Percentiles rank a stretch among this genome's conserved stretches.
These are phyloP conservation scores for Aspergillus baeticus DNA, from an alignment of 495 filamentous ascomycete species.

Conservation along the genomic window DNA sequence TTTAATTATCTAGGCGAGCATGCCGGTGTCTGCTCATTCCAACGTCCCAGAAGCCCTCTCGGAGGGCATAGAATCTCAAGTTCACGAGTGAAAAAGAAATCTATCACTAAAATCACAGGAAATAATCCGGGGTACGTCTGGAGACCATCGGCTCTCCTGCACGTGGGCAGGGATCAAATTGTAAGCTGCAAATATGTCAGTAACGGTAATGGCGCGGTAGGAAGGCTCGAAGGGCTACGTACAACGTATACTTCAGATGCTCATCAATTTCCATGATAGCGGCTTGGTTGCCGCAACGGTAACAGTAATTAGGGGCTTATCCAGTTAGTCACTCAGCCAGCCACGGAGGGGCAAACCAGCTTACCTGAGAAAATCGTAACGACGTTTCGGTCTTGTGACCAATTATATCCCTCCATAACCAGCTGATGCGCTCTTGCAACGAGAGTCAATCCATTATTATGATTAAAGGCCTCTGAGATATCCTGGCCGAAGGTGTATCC, in stretches of 20 bases:
- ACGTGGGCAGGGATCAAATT: slow-evolving; percentile 98
- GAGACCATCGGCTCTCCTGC: slow-evolving; percentile 99
- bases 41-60: slow-evolving; percentile 32
- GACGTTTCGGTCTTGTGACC: slow-evolving; percentile 94
- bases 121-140: slow-evolving; percentile 94
- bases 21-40: slow-evolving; percentile 32
- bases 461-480: slow-evolving; percentile 99
- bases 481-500: slow-evolving; percentile 99
- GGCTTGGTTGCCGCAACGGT: slow-evolving; percentile 97
- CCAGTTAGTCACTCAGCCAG: not conserved
- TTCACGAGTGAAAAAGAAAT: slow-evolving; percentile 27
- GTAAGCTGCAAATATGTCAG: slow-evolving; percentile 63
- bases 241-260: slow-evolving; percentile 99
- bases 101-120: slow-evolving; percentile 67
- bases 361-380: slow-evolving; percentile 98
- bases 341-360: slow-evolving; percentile 18
- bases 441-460: slow-evolving; percentile 97
- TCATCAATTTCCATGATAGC: slow-evolving; percentile 99
- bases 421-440: slow-evolving; percentile 93
- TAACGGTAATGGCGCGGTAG: slow-evolving; percentile 4
- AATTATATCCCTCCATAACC: slow-evolving; percentile 98
- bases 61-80: slow-evolving; percentile 22
- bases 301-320: slow-evolving; percentile 93
- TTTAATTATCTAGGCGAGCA: slow-evolving; percentile 38
- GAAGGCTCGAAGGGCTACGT: slow-evolving; percentile 40